phyloP scores from a whole-genome alignment of 2,329 filamentous ascomycete genomes.

The Colletotrichum sp. region DNA sequence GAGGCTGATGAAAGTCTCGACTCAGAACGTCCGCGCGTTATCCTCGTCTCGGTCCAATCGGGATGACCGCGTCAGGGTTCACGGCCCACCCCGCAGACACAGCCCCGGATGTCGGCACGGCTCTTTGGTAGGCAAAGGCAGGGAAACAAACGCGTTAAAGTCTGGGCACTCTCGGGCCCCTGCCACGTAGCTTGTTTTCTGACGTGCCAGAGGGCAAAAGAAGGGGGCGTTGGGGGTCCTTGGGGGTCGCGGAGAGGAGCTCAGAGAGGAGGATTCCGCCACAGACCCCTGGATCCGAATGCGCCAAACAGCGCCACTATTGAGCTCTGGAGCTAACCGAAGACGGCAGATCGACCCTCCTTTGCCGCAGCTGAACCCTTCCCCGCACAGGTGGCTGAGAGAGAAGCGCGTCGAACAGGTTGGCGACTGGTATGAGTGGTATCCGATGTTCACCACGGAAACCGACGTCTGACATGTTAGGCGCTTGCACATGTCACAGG shows the following conservation, averaged over 20 bases:
- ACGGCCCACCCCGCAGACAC: slow-evolving; percentile 14
- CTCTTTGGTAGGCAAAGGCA: neutral
- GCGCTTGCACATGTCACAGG: neutral
- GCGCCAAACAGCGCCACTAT: neutral
- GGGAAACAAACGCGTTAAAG: slow-evolving; percentile 6
- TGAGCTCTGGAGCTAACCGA: neutral
- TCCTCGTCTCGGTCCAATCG: slow-evolving; percentile 16
- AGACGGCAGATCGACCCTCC: neutral
- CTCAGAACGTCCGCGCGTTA: slow-evolving; percentile 17
- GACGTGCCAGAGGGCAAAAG: neutral
- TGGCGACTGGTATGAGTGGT: neutral
- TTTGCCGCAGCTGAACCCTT: neutral
- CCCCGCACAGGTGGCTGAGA: slow-evolving; percentile 8
- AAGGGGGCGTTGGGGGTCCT: neutral
- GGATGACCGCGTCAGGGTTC: slow-evolving; percentile 20
- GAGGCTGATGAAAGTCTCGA: slow-evolving; percentile 17
- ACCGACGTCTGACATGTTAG: neutral
- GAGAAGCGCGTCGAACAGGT: neutral
- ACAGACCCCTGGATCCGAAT: neutral
- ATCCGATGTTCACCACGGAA: neutral
- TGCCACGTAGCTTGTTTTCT: slow-evolving; percentile 15
- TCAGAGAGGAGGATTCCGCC: neutral
- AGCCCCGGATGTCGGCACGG: slow-evolving; percentile 18
- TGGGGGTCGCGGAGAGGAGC: neutral
- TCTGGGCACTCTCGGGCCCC: slow-evolving; percentile 11